phyloP scores from a whole-genome alignment of 2,329 filamentous ascomycete genomes.

The Colletotrichum agaves region DNA sequence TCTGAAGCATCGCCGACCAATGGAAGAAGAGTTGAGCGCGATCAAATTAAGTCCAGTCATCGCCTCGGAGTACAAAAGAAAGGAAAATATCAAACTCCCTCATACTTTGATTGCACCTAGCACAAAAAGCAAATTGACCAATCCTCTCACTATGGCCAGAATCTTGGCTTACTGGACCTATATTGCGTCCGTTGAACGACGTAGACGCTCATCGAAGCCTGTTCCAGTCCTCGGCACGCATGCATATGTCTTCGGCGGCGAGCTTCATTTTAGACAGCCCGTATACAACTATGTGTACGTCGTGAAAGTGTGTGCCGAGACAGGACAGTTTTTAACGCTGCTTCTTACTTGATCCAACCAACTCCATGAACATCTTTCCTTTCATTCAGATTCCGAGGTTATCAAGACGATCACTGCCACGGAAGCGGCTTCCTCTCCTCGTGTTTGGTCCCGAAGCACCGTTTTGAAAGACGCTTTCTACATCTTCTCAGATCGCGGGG shows the following conservation, averaged over 20 bases:
- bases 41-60: too few species aligned
- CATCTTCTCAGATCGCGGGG: conserved; percentile 72
- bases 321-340: too few species aligned
- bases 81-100: too few species aligned
- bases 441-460: conserved; percentile 65
- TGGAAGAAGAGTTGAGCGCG: too few species aligned
- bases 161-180: conserved; percentile 41
- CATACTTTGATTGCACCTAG: too few species aligned
- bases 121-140: background rate
- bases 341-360: too few species aligned
- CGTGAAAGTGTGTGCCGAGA: conserved; percentile 44
- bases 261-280: conserved; percentile 61
- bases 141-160: conserved; percentile 23
- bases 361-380: background rate
- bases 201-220: conserved; percentile 62
- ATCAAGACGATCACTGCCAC: conserved; percentile 39
- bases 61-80: too few species aligned
- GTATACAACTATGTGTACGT: conserved; percentile 60
- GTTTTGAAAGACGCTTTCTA: conserved; percentile 61
- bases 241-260: conserved; percentile 62
- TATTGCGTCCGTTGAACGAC: conserved; percentile 43
- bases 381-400: background rate
- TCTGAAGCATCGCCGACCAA: too few species aligned
- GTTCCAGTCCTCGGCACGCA: conserved; percentile 52
- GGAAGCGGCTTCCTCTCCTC: conserved; percentile 55